Evolutionary conservation across 768 basidiomycete genomes (phyloP), one percentile per base, ranked within the genome.

Genomic region (Phaeotremella fagi): DNA sequence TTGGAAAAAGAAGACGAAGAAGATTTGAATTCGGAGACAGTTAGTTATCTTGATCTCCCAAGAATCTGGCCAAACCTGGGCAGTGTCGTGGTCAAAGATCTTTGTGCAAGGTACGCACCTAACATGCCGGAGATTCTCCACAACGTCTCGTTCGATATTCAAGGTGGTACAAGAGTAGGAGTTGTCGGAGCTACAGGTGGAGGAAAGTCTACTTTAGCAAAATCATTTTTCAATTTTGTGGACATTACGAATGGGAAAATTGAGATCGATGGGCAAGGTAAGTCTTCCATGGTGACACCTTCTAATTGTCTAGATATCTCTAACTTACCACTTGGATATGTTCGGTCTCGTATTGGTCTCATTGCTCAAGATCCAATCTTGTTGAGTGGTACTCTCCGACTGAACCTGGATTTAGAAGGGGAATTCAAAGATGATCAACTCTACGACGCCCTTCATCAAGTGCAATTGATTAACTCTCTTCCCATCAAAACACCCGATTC

Each of bases 311-410:
- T 57, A 57, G 69, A 73, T 44, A 64, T 68, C 43, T 33, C 63
- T 3, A 38, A 59, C 43, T 41, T 73, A 9, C 61, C 63, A 1
- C 59, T 73, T n/a, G 50, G 58, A 18, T 45, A 52, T 23, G 66
- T 71, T 18, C 44, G 72, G 2, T 64, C 56, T 1, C 57, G 51
- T 22, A 50, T 73, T 33, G 66, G 66, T 20, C 69, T 73, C 52
- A 71, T 71, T 29, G 65, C 67, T 11, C 70, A 73, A 48, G 70
- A 71, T 38, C 63, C 67, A 7, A 57, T 70, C 43, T 49, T 73
- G 9, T 57, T 73, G 36, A 54, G 46, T 23, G 70, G 69, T 2
- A 59, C 60, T 16, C 55, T 73, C n/a, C 55, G 69, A 20, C 57
- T 65, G 14, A 73, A 73, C 44, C 61, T 73, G 20, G 72, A 73